Base-by-base conservation (phyloP, 1,284 basidiomycete species). In the Phellinidium pouzarii region DNA sequence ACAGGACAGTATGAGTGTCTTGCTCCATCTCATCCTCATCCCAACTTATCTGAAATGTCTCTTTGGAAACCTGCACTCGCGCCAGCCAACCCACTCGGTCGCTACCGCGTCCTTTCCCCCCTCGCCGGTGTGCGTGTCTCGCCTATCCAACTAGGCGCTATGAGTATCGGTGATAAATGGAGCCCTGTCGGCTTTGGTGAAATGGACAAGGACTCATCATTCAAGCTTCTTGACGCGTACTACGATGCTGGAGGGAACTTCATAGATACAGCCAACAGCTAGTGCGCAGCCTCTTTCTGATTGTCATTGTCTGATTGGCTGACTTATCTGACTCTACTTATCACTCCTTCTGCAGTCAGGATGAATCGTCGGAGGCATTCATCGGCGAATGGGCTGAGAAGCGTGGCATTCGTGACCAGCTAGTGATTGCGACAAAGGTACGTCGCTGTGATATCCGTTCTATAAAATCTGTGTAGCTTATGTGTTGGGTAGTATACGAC, bases 131-230 rank as follows among this genome's bases (percentile, higher is more conserved):
- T 55, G 3, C 54, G 50, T 26, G 54, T 78, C 37, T 76, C 74
- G 1, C 76, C 76, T 0, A 62, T 78, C n/a, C 68, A 66, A 54
- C 65, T 78, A 6, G 76, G 76, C 11, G 73, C 68, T 11, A 76
- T 76, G 75, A 69, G 65, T 41, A 63, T 76, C 50, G 74, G 74
- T 17, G 64, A 71, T 51, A 66, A 69, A 42, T 73, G 71, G 71
- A 37, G 50, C 3, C 29, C 25, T 4, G 3, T 55, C 23, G 54
- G 50, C 4, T 52, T 52, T 50, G 54, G 54, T 17, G 4, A 50
- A 7, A 55, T 55, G 54, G 44, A 52, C n/a, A n/a, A n/a, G n/a
- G n/a, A n/a, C n/a, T n/a, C n/a, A n/a, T n/a, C n/a, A n/a, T n/a
- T n/a, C n/a, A 53, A 61, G 53, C 46, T 64, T 6, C 56, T 59